Percentiles rank a stretch among this genome's conserved stretches.
These are phyloP conservation scores for Tricholoma sp. DNA, from an alignment of 768 basidiomycete species.

Conservation along the genomic window DNA sequence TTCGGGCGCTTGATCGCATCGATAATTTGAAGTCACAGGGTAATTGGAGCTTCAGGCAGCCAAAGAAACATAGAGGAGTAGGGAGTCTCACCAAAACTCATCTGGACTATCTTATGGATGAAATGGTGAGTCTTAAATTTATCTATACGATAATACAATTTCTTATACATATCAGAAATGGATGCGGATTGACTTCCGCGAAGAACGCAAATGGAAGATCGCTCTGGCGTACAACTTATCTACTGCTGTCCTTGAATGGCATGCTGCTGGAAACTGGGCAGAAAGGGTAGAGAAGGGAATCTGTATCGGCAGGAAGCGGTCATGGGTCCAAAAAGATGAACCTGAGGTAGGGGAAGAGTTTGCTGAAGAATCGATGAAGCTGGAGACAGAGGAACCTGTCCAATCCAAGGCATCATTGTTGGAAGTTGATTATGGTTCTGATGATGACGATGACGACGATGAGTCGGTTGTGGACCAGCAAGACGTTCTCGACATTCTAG, in stretches of 20 bases:
- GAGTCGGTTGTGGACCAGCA: constrained; percentile 52
- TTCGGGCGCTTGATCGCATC: constrained; percentile 79
- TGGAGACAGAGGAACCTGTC: constrained; percentile 17
- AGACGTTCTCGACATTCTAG: constrained; percentile 55
- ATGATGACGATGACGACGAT: constrained; percentile 65
- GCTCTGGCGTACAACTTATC: constrained; percentile 80
- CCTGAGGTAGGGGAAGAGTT: constrained; percentile 23
- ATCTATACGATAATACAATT: background rate
- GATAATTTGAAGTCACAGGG: constrained; percentile 76
- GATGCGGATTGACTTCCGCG: constrained; percentile 94
- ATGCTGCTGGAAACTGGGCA: constrained; percentile 60
- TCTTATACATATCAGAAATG: constrained; percentile 63
- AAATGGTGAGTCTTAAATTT: constrained; percentile 63
- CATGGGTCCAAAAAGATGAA: constrained; percentile 33
- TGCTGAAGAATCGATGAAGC: constrained; percentile 20
- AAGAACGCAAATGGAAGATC: constrained; percentile 91
- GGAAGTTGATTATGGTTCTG: constrained; percentile 53
- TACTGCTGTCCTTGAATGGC: constrained; percentile 84
- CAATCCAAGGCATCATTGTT: constrained; percentile 27
- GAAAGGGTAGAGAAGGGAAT: constrained; percentile 64
- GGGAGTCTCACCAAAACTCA: constrained; percentile 76
- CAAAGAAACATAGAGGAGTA: constrained; percentile 86
- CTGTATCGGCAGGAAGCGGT: constrained; percentile 59
- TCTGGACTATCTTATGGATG: constrained; percentile 95
- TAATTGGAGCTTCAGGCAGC: constrained; percentile 91